Evolutionary conservation across 306 rosid species (phyloP).

Genomic region (Pyrus betulifolia): DNA sequence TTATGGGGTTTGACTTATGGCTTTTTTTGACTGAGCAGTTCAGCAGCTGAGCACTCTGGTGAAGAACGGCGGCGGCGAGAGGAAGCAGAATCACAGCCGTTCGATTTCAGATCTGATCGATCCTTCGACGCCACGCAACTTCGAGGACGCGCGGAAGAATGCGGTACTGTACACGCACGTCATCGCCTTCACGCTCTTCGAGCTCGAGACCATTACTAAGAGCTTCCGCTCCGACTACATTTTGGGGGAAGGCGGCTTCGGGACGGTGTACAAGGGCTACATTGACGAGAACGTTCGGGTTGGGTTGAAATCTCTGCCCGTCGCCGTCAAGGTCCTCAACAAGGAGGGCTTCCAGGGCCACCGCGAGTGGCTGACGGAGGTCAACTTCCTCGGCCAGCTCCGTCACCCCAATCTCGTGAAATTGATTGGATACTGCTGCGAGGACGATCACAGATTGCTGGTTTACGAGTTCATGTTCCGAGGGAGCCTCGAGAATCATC

Average conservation of each 20-base stretch:
- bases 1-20: not conserved
- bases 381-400: conserved; percentile 93
- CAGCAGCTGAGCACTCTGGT: conserved; percentile 55
- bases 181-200: conserved; percentile 84
- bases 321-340: conserved; percentile 92
- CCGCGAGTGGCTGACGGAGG: conserved; percentile 99
- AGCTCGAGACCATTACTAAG: conserved; percentile 93
- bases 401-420: conserved; percentile 96
- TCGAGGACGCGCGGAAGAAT: conserved; percentile 63
- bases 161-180: conserved; percentile 82
- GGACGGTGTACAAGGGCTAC: conserved; percentile 96
- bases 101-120: conserved; percentile 95
- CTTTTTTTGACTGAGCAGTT: conserved; percentile 36
- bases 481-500: conserved; percentile 93
- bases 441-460: conserved; percentile 92
- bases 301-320: conserved; percentile 93
- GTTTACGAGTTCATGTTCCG: conserved; percentile 98
- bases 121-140: conserved; percentile 72
- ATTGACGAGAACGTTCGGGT: conserved; percentile 95
- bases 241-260: conserved; percentile 97
- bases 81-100: conserved; percentile 43
- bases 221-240: conserved; percentile 92
- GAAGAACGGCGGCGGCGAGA: conserved; percentile 25
- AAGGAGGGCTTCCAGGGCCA: conserved; percentile 98
- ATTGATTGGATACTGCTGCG: conserved; percentile 97